Evolutionary conservation across 1,284 basidiomycete genomes (phyloP), one percentile per base, ranked within the genome.

Genomic region (Boletus semigastroideus): DNA sequence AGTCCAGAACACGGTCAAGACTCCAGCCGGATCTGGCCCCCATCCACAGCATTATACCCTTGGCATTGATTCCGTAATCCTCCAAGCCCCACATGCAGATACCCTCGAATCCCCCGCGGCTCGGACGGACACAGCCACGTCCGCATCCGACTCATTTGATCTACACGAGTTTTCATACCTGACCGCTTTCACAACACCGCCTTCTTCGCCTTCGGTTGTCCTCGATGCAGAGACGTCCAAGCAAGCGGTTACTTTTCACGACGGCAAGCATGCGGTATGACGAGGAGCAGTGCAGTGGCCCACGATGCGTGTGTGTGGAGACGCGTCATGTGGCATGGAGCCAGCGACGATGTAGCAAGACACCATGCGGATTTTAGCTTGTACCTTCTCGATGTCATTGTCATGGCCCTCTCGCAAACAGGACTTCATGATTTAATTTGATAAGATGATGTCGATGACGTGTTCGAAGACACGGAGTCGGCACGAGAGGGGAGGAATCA

Each of bases 101-200:
- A n/a, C 14, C 31, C 42, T 48, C 17, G 46, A 63, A 33, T 59
- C 62, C 4, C 64, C 58, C 4, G 50, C 39, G 41, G n/a, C n/a
- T n/a, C n/a, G n/a, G n/a, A 46, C 33, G 46, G 46, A 53, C 14
- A 53, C 55, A 20, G 54, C 39, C 25, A 54, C 54, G 16, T 48
- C 55, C 19, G 39, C 46, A 33, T 65, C 63, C 47, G 49, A 52
- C 11, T 52, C 54, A 25, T 66, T 62, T 17, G 66, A 70, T 44
- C 38, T 69, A 51, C 55, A 64, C 54, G 66, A 67, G 59, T 64
- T 66, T 62, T 70, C 68, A 28, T 66, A 69, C 41, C 27, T 68
- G 28, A 66, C 66, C 14, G 67, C 65, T 17, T 62, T 66, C 36
- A 67, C 65, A 30, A 69, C 68, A 50, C 66, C 59, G 46, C 59